These are phyloP conservation scores for Scorias spongiosa DNA, from an alignment of 2,329 filamentous ascomycete species.

Conservation along the genomic window DNA sequence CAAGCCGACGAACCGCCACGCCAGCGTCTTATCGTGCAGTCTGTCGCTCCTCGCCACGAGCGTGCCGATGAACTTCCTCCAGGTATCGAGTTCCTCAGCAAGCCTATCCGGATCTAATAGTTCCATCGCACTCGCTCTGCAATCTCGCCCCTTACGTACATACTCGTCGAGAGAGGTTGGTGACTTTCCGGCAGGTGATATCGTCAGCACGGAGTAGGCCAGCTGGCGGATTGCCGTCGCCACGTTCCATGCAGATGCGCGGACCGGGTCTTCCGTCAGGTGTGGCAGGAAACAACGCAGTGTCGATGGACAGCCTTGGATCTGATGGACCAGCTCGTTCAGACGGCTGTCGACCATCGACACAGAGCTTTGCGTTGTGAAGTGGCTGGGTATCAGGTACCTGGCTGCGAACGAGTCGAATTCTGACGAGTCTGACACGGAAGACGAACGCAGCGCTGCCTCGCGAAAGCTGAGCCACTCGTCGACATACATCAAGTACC, in stretches of 20 bases:
- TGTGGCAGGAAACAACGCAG: background rate
- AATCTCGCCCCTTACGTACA: background rate
- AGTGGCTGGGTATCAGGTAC: background rate
- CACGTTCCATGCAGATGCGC: background rate
- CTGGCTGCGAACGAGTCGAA: background rate
- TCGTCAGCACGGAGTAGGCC: background rate
- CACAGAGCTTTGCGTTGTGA: background rate
- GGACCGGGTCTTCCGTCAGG: background rate
- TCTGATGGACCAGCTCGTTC: background rate
- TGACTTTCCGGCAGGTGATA: background rate
- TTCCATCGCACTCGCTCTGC: background rate
- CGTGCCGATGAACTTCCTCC: background rate
- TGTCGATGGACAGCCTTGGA: background rate
- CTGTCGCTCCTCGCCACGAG: background rate
- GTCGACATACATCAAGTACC: constrained; percentile 21
- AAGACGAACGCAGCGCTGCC: no score
- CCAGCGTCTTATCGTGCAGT: background rate
- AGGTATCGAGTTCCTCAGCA: background rate
- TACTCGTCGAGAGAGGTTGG: background rate
- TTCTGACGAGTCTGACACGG: no score
- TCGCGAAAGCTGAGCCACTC: no score
- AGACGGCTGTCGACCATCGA: background rate
- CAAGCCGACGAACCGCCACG: background rate
- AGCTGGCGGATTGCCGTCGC: background rate
- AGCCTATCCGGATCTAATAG: background rate